These are phyloP conservation scores for Penstemon eatonii DNA, from an alignment of 257 asterid species.

Conservation along the genomic window DNA sequence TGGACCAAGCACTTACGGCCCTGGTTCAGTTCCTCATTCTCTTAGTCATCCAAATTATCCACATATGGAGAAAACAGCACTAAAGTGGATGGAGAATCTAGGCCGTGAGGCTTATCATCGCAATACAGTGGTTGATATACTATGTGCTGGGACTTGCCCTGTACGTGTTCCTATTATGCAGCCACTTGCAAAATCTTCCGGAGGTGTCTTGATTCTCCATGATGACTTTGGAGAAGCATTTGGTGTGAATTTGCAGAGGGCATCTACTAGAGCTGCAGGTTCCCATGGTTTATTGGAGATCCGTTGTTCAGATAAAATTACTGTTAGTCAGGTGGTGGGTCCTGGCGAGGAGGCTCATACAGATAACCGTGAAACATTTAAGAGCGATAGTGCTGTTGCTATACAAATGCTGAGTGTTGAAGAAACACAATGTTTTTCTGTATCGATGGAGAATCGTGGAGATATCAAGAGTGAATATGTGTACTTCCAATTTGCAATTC, in stretches of 20 bases:
- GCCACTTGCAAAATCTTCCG: constrained; percentile 87
- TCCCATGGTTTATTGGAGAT: constrained; percentile 87
- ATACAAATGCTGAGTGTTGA: constrained; percentile 84
- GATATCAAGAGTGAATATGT: constrained; percentile 91
- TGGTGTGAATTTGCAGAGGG: constrained; percentile 97
- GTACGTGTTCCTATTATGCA: constrained; percentile 76
- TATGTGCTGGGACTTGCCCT: constrained; percentile 97
- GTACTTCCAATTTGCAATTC: constrained; percentile 76
- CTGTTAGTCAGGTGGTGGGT: constrained; percentile 83
- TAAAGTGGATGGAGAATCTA: constrained; percentile 81
- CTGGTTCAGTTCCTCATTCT: constrained; percentile 90
- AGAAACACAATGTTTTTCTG: constrained; percentile 83
- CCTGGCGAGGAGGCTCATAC: constrained; percentile 89
- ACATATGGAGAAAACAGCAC: constrained; percentile 74
- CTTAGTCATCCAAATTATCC: constrained; percentile 79
- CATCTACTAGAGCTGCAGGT: constrained; percentile 86
- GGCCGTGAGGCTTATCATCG: constrained; percentile 72
- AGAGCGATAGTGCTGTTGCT: constrained; percentile 62
- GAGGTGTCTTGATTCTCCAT: constrained; percentile 82
- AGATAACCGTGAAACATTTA: constrained; percentile 66
- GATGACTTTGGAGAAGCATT: constrained; percentile 98
- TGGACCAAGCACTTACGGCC: constrained; percentile 88
- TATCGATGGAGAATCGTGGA: constrained; percentile 67
- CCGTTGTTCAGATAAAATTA: constrained; percentile 83
- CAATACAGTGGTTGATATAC: constrained; percentile 70